Evolutionary conservation across 2,329 filamentous ascomycete species (phyloP).

Genomic region (Verticillium zaregamsianum): DNA sequence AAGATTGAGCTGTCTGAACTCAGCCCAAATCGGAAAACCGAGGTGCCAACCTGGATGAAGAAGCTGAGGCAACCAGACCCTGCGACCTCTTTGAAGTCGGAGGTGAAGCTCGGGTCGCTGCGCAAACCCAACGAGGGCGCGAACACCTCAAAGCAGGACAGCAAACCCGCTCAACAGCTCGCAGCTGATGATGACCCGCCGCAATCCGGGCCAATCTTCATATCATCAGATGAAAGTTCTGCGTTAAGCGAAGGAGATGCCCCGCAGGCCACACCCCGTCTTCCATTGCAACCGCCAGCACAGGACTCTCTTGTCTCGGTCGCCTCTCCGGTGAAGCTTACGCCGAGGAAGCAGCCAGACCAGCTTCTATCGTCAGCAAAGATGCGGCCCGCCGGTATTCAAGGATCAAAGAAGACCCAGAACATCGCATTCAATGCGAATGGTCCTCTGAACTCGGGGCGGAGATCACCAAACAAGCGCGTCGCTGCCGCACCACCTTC

Average conservation of each 20-base stretch:
- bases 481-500: background rate
- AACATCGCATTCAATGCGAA: background rate
- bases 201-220: background rate
- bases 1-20: no score
- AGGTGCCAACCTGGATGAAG: no score
- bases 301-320: background rate
- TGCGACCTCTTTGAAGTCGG: no score
- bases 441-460: background rate
- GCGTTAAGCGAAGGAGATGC: background rate
- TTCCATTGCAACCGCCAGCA: background rate
- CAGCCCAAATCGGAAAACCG: no score
- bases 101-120: no score
- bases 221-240: background rate
- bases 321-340: background rate
- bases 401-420: background rate
- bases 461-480: background rate
- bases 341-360: background rate
- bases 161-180: background rate
- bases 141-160: no score
- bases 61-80: no score
- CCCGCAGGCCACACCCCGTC: background rate
- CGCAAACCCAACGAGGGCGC: no score
- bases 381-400: background rate
- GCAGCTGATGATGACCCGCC: background rate
- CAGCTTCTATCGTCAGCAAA: background rate